Conservation (phyloP, 2,329 filamentous ascomycete genomes). For the Xylariaceae sp. region DNA sequence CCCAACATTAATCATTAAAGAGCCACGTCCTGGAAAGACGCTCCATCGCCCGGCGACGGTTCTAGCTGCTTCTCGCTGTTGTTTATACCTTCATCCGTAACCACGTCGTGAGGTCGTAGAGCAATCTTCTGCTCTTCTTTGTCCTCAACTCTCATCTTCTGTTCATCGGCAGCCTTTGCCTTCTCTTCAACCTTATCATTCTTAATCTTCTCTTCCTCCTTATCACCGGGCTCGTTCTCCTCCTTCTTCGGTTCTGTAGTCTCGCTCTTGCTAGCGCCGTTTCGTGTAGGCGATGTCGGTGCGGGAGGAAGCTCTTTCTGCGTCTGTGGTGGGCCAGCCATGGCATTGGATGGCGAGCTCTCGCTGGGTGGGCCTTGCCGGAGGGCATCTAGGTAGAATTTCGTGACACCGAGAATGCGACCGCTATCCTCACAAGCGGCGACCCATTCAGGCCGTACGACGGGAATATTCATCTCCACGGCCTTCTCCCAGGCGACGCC, state of each 20-base stretch:
- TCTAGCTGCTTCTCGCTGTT: constrained; percentile 37
- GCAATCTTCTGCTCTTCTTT: constrained; percentile 51
- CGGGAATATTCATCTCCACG: constrained; percentile 94
- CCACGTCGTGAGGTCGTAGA: constrained; percentile 37
- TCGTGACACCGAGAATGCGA: constrained; percentile 86
- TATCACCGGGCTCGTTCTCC: constrained; percentile 7
- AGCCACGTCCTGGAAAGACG: constrained; percentile 60
- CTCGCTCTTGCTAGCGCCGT: constrained; percentile 16
- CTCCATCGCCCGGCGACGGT: constrained; percentile 48
- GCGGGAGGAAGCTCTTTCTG: constrained; percentile 31
- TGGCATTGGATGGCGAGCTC: constrained; percentile 30
- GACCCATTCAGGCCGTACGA: constrained; percentile 95
- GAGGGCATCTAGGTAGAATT: constrained; percentile 88
- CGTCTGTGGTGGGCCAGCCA: constrained; percentile 15
- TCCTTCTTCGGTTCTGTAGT: constrained; percentile 20
- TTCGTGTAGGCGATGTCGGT: constrained; percentile 19
- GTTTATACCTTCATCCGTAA: constrained; percentile 32
- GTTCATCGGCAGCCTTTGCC: constrained; percentile 40
- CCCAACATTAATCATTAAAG: constrained; percentile 36
- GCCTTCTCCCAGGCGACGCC: constrained; percentile 94
- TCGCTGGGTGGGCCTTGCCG: constrained; percentile 40
- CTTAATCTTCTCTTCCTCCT: constrained; percentile 31
- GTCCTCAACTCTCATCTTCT: constrained; percentile 53
- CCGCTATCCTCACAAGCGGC: constrained; percentile 93
- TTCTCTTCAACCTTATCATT: constrained; percentile 30